Percentiles rank a stretch among this genome's conserved stretches.
Conservation (phyloP, 768 basidiomycete species). For the Paxillus involutus region DNA sequence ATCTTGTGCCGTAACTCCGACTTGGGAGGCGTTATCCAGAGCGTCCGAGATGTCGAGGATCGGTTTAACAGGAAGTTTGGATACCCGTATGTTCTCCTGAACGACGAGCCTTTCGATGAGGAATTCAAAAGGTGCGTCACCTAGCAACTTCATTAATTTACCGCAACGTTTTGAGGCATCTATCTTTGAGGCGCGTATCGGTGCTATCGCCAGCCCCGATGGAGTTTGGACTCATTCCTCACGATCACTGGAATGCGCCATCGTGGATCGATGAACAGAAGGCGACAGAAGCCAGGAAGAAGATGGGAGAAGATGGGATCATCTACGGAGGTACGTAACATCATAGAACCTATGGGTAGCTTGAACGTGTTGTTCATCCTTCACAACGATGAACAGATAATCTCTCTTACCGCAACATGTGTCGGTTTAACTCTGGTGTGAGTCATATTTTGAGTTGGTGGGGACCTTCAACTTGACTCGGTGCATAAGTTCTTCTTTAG, state of each 20-base stretch:
- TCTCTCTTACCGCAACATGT: slow-evolving; percentile 66
- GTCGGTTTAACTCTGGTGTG: slow-evolving; percentile 72
- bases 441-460: slow-evolving; percentile 15
- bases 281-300: slow-evolving; percentile 49
- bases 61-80: slow-evolving; percentile 55
- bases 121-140: slow-evolving; percentile 44
- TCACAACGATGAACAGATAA: slow-evolving; percentile 4
- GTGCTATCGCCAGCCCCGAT: slow-evolving; percentile 46
- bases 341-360: not conserved
- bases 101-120: slow-evolving; percentile 57
- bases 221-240: slow-evolving; percentile 58
- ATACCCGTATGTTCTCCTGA: slow-evolving; percentile 68
- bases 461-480: not conserved
- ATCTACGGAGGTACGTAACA: slow-evolving; percentile 47
- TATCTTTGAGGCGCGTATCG: slow-evolving; percentile 27
- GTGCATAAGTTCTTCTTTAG: slow-evolving; percentile 50
- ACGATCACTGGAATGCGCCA: slow-evolving; percentile 68
- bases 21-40: slow-evolving; percentile 42
- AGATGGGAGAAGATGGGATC: slow-evolving; percentile 48
- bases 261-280: slow-evolving; percentile 69
- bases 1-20: slow-evolving; percentile 55
- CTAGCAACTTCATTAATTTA: not conserved
- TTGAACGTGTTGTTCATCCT: not conserved
- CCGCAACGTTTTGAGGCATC: slow-evolving; percentile 14
- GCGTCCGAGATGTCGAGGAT: slow-evolving; percentile 56